These are phyloP conservation scores for Stemphylium beticola DNA, from an alignment of 2,329 filamentous ascomycete species.

Conservation along the genomic window DNA sequence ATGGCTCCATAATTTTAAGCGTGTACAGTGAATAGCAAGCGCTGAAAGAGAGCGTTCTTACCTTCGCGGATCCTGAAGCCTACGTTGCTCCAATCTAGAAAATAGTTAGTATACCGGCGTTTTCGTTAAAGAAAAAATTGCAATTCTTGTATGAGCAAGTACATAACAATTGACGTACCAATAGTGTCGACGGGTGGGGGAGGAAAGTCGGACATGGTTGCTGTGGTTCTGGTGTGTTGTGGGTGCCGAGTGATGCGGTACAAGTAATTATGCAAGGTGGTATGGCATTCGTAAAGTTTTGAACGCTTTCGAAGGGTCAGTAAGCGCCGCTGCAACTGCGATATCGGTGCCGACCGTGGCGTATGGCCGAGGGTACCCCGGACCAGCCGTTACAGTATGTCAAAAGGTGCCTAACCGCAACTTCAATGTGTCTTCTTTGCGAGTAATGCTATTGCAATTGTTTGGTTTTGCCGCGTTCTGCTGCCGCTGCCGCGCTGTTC, in stretches of 20 bases:
- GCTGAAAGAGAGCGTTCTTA: conserved; percentile 47
- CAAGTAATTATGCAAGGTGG: conserved; percentile 10
- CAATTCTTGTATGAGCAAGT: neutral
- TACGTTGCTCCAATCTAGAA: conserved; percentile 83
- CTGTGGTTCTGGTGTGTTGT: neutral
- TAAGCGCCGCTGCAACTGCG: conserved; percentile 32
- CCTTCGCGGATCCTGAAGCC: conserved; percentile 93
- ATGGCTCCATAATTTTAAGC: neutral
- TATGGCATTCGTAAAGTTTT: conserved; percentile 17
- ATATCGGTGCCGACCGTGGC: conserved; percentile 35
- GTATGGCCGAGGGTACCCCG: conserved; percentile 32
- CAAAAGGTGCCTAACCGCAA: conserved; percentile 22
- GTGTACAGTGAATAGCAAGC: neutral
- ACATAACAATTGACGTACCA: conserved; percentile 51
- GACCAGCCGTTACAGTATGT: conserved; percentile 31
- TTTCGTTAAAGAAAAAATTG: neutral
- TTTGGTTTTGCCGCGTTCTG: neutral
- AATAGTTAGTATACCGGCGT: conserved; percentile 12
- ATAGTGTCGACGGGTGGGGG: conserved; percentile 80
- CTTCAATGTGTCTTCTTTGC: conserved; percentile 2
- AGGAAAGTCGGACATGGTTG: conserved; percentile 57
- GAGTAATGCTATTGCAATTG: neutral
- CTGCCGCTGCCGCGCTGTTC: neutral
- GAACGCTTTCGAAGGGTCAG: conserved; percentile 21
- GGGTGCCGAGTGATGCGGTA: conserved; percentile 9